Percentiles rank a stretch among this genome's conserved stretches.
Evolutionary conservation across 2,329 filamentous ascomycete species (phyloP).

Genomic region (Cytospora mali): DNA sequence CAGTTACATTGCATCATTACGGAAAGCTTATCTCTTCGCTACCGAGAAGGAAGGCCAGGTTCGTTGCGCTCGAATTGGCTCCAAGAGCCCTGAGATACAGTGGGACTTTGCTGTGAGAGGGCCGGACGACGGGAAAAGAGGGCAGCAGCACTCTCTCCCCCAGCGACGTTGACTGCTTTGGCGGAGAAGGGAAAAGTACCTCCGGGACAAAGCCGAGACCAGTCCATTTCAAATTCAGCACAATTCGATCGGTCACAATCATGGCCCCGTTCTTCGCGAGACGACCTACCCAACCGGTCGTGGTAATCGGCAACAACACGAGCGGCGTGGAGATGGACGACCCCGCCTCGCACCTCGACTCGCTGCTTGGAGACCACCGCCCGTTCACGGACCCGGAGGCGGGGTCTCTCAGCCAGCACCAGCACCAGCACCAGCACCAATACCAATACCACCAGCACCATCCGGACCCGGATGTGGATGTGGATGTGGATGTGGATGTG

Average conservation of each 20-base stretch:
- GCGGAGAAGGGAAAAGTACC: neutral
- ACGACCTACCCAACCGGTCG: slow-evolving; percentile 4
- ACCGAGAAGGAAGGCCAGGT: neutral
- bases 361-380: slow-evolving; percentile 2
- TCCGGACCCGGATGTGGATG: slow-evolving; percentile 19
- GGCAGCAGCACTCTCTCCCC: neutral
- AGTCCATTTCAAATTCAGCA: too few species aligned
- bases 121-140: neutral
- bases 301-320: neutral
- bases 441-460: slow-evolving; percentile 3
- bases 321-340: slow-evolving; percentile 11
- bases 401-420: slow-evolving; percentile 23
- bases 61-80: neutral
- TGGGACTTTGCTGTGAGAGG: neutral
- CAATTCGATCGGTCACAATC: too few species aligned
- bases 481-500: too few species aligned
- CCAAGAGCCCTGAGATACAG: neutral
- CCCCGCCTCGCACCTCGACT: slow-evolving; percentile 17
- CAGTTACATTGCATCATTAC: neutral
- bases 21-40: neutral
- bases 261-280: slow-evolving; percentile 16
- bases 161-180: neutral
- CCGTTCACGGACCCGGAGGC: slow-evolving; percentile 20
- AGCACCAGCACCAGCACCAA: neutral
- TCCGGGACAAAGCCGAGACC: neutral